Percentiles rank a stretch among this genome's conserved stretches.
phyloP scores from a whole-genome alignment of 2,329 filamentous ascomycete species.

The Metarhizium brunneum region DNA sequence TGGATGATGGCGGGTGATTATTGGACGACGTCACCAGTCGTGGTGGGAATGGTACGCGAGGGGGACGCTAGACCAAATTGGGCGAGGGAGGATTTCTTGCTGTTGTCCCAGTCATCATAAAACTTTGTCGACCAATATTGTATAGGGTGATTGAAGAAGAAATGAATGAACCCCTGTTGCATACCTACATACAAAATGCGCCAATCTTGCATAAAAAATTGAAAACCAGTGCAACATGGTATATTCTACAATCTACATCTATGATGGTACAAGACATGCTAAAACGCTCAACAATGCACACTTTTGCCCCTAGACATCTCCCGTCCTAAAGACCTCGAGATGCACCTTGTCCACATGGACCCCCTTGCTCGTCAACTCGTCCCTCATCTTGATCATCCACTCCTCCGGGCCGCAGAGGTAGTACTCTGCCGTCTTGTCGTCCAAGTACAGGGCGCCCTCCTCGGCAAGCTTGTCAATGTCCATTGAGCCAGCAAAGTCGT shows the following conservation, averaged over 20 bases:
- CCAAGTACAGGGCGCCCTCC: constrained; percentile 40
- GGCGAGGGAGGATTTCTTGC: neutral
- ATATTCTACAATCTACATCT: neutral
- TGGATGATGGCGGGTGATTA: neutral
- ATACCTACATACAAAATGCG: too few relatives aligned
- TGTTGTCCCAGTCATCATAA: too few relatives aligned
- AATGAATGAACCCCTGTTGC: too few relatives aligned
- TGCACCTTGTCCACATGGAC: constrained; percentile 46
- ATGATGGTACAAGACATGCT: neutral
- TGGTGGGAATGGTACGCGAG: neutral
- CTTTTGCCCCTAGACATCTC: constrained; percentile 22
- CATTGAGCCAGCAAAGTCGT: constrained; percentile 46
- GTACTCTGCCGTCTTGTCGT: constrained; percentile 47
- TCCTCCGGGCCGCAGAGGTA: constrained; percentile 58
- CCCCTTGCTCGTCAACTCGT: constrained; percentile 39
- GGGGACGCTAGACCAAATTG: neutral
- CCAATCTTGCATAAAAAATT: too few relatives aligned
- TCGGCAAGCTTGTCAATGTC: constrained; percentile 42
- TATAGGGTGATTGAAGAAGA: too few relatives aligned
- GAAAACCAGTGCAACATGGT: neutral
- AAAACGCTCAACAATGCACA: neutral
- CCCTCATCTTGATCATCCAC: constrained; percentile 55
- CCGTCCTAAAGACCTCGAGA: constrained; percentile 55
- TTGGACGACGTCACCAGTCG: neutral
- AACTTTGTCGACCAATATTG: too few relatives aligned